A percentile compares a stretch with the other conserved stretches of the same genome.
Conservation (phyloP, 2,329 filamentous ascomycete species). For the Geosmithia flava region DNA sequence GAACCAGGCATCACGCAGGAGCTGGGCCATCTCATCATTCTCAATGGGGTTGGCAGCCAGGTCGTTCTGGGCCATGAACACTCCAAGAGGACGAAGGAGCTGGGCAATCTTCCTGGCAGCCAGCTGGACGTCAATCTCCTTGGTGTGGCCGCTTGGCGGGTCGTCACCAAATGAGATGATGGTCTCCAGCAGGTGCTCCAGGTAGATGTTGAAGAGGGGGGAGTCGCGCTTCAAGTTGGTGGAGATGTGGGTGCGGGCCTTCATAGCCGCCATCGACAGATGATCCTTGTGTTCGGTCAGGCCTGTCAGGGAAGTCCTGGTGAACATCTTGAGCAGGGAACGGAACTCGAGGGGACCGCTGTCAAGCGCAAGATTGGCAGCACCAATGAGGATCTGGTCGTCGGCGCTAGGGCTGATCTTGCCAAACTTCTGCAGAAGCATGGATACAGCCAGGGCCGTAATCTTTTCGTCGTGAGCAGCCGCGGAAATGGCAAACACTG, state of each 20-base stretch:
- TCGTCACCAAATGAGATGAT: constrained; percentile 86
- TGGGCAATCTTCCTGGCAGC: constrained; percentile 81
- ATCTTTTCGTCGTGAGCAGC: constrained; percentile 83
- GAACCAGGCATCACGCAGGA: constrained; percentile 92
- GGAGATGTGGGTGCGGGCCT: constrained; percentile 71
- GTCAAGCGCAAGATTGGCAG: constrained; percentile 63
- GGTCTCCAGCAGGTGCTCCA: constrained; percentile 71
- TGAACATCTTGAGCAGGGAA: constrained; percentile 73
- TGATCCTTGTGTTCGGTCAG: constrained; percentile 54
- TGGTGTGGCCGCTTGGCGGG: constrained; percentile 59
- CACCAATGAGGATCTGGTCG: constrained; percentile 72
- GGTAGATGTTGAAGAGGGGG: constrained; percentile 69
- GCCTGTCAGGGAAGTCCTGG: constrained; percentile 61
- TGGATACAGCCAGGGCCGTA: constrained; percentile 81
- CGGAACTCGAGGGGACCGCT: constrained; percentile 76
- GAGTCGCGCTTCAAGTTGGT: constrained; percentile 55
- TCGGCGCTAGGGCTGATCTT: constrained; percentile 74
- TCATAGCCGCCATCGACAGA: constrained; percentile 62
- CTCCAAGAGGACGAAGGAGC: constrained; percentile 74
- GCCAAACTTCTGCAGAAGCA: constrained; percentile 90
- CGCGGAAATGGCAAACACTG: constrained; percentile 80
- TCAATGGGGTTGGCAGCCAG: constrained; percentile 32
- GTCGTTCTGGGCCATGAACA: constrained; percentile 61
- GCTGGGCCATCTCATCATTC: constrained; percentile 57
- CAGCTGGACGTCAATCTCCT: constrained; percentile 67